These are phyloP conservation scores for Arxiozyma slooffiae DNA, from an alignment of 1,139 yeast species.

Conservation along the genomic window DNA sequence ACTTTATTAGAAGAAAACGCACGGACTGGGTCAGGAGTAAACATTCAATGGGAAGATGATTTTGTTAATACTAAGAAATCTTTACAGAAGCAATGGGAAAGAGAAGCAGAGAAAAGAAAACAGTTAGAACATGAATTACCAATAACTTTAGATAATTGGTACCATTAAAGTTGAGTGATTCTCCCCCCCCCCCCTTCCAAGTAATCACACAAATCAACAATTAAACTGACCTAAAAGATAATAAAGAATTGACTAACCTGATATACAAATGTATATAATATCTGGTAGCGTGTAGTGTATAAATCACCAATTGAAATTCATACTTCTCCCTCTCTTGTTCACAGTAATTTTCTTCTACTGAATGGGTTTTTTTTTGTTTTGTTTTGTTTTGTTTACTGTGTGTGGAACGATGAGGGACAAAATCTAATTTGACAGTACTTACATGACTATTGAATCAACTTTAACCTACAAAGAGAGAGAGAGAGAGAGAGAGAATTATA, in stretches of 20 bases:
- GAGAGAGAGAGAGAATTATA: too few relatives aligned
- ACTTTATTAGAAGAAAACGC: constrained; percentile 49
- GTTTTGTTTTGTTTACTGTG: too few relatives aligned
- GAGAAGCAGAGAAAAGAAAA: constrained; percentile 2
- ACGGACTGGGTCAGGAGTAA: constrained; percentile 37
- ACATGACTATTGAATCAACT: background rate
- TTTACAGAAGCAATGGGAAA: constrained; percentile 22
- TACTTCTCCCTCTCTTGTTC: too few relatives aligned
- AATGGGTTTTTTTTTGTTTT: too few relatives aligned
- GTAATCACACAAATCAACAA: background rate
- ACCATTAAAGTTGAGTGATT: background rate
- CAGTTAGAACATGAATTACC: constrained; percentile 10
- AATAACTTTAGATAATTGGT: constrained; percentile 28
- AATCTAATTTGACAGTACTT: too few relatives aligned
- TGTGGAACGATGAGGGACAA: too few relatives aligned
- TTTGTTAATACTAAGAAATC: constrained; percentile 25
- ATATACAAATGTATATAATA: too few relatives aligned
- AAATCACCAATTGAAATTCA: too few relatives aligned
- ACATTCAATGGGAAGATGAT: constrained; percentile 52
- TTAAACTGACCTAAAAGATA: background rate
- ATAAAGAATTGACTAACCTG: too few relatives aligned
- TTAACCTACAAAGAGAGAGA: background rate
- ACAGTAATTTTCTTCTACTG: too few relatives aligned
- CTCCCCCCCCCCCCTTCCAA: background rate
- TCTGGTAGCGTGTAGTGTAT: too few relatives aligned